Evolutionary conservation across 2,329 filamentous ascomycete genomes (phyloP).

Genomic region (Xenoacremonium recifei): DNA sequence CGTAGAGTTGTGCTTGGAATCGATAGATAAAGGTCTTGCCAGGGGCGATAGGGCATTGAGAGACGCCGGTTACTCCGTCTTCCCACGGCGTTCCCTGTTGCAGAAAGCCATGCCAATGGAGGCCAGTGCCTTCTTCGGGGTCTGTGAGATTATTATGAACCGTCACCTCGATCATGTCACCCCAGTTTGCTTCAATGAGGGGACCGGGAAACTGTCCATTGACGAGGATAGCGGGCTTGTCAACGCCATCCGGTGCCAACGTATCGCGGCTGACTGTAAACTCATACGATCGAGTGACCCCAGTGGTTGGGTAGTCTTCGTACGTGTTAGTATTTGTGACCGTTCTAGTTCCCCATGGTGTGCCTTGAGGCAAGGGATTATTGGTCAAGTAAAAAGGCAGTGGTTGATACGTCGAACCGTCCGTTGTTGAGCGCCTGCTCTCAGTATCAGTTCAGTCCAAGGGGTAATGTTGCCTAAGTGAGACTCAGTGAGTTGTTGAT

Average conservation of each 20-base stretch:
- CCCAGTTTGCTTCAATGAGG: slow-evolving; percentile 63
- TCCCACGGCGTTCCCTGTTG: slow-evolving; percentile 50
- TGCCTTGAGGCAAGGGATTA: slow-evolving; percentile 48
- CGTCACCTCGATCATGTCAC: slow-evolving; percentile 61
- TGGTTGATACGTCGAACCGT: too few relatives aligned
- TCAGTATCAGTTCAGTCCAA: too few relatives aligned
- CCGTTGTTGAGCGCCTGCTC: too few relatives aligned
- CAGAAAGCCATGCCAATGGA: slow-evolving; percentile 56
- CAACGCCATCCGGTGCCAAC: slow-evolving; percentile 57
- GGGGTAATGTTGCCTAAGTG: too few relatives aligned
- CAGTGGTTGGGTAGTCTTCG: slow-evolving; percentile 46
- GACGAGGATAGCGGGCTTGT: slow-evolving; percentile 54
- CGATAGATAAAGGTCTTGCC: slow-evolving; percentile 53
- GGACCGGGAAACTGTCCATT: slow-evolving; percentile 68
- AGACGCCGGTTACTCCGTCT: slow-evolving; percentile 50
- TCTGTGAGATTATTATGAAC: slow-evolving; percentile 66
- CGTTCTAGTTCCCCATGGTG: slow-evolving; percentile 50
- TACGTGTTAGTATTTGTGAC: slow-evolving; percentile 52
- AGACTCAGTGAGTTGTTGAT: too few relatives aligned
- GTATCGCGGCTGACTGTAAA: slow-evolving; percentile 51
- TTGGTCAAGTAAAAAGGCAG: slow-evolving; percentile 45
- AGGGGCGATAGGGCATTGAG: slow-evolving; percentile 67
- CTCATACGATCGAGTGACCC: slow-evolving; percentile 54
- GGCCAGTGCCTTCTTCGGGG: slow-evolving; percentile 41
- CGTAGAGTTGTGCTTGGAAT: slow-evolving; percentile 53